Evolutionary conservation across 306 rosid species (phyloP).

Genomic region (Vigna nakashimae): DNA sequence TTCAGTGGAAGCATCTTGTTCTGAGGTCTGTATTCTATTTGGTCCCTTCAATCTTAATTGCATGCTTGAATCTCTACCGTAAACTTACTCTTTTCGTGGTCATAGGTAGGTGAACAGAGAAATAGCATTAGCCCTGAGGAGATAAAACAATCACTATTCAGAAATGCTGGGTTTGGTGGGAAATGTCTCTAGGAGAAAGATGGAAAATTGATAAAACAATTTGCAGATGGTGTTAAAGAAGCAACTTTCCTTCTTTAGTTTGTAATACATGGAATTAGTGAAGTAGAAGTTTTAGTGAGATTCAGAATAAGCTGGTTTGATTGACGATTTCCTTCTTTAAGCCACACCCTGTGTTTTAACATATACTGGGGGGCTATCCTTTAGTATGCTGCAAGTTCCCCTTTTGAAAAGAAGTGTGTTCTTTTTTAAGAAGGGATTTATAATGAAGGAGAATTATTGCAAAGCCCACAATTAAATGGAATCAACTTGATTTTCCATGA

Average conservation of each 20-base stretch:
- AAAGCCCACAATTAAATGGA: constrained; percentile 16
- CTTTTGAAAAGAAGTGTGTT: not conserved
- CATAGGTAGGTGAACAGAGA: constrained; percentile 64
- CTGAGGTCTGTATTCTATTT: constrained; percentile 7
- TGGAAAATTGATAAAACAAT: constrained; percentile 34
- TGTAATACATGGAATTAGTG: constrained; percentile 45
- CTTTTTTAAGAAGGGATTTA: constrained; percentile 18
- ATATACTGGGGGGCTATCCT: constrained; percentile 21
- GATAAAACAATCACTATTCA: constrained; percentile 78
- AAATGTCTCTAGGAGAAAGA: constrained; percentile 61
- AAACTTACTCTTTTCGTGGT: not conserved
- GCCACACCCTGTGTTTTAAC: constrained; percentile 46
- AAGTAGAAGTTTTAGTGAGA: constrained; percentile 46
- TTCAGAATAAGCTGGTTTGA: constrained; percentile 49
- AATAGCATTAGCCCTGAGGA: constrained; percentile 59
- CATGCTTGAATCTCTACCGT: not conserved
- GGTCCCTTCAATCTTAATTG: not conserved
- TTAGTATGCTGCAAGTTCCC: constrained; percentile 28
- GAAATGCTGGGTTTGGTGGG: constrained; percentile 91
- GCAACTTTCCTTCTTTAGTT: constrained; percentile 33
- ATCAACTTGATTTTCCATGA: not conserved
- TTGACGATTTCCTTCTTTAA: constrained; percentile 48
- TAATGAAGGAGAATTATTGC: constrained; percentile 38
- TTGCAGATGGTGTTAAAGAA: constrained; percentile 45
- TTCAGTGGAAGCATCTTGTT: constrained; percentile 26